Conservation (phyloP, 1,139 yeast species). For the Saccharomyces hybrid region DNA sequence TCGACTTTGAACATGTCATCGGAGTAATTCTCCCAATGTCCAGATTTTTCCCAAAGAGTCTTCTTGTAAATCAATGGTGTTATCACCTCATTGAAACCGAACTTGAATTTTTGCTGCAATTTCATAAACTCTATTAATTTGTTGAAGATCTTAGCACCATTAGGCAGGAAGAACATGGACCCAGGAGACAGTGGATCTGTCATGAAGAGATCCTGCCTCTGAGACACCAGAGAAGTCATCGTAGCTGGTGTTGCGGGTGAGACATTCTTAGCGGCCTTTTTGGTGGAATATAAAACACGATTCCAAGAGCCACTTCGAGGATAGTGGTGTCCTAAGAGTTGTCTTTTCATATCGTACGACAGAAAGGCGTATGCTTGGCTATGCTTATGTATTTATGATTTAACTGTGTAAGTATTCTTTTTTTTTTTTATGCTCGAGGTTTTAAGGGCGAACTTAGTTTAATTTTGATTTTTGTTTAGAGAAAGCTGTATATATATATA, state of each 20-base stretch:
- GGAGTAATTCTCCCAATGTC: conserved; percentile 93
- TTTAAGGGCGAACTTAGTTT: neutral
- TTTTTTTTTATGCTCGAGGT: neutral
- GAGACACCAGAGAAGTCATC: conserved; percentile 14
- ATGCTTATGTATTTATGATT: neutral
- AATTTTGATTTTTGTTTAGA: neutral
- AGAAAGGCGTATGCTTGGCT: neutral
- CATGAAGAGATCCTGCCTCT: conserved; percentile 62
- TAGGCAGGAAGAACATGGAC: conserved; percentile 79
- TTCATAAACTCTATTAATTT: conserved; percentile 75
- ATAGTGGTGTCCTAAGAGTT: neutral
- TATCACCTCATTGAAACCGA: conserved; percentile 86
- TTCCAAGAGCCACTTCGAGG: neutral
- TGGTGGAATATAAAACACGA: neutral
- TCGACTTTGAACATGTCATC: conserved; percentile 87
- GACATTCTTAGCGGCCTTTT: conserved; percentile 8
- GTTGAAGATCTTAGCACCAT: conserved; percentile 82
- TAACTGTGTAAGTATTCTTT: neutral
- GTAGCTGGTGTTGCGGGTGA: neutral
- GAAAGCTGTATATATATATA: conserved; percentile 11
- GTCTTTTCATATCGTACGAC: neutral
- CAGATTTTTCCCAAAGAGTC: conserved; percentile 81
- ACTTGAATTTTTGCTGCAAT: conserved; percentile 62
- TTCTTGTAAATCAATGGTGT: conserved; percentile 87
- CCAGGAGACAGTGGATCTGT: conserved; percentile 82